Evolutionary conservation across 176 grass and related monocot genomes (phyloP).

Genomic region (Oryza australiensis): DNA sequence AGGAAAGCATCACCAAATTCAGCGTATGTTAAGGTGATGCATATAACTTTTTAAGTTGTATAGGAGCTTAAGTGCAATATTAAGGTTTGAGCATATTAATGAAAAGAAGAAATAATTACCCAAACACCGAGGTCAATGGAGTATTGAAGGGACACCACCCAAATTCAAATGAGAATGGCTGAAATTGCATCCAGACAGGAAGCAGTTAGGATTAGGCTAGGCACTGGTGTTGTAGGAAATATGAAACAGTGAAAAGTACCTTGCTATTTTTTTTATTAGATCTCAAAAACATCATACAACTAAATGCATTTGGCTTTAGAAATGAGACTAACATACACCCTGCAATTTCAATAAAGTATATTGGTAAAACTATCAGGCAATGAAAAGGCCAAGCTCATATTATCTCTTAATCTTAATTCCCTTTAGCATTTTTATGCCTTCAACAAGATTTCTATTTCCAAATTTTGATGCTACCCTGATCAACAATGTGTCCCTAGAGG

Average conservation of each 20-base stretch:
- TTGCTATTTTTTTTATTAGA: background rate
- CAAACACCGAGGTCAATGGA: conserved; percentile 49
- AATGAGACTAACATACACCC: conserved; percentile 4
- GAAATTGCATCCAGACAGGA: conserved; percentile 15
- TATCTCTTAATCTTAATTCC: background rate
- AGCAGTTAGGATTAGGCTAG: background rate
- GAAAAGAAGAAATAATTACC: conserved; percentile 47
- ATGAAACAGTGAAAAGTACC: background rate
- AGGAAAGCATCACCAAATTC: conserved; percentile 5
- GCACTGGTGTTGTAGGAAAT: background rate
- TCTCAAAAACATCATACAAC: background rate
- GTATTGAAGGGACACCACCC: conserved; percentile 40
- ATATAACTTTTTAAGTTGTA: background rate
- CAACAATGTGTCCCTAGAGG: background rate
- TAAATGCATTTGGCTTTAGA: background rate
- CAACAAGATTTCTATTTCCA: background rate
- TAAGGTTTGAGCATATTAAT: background rate
- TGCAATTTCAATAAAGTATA: background rate
- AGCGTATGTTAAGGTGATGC: background rate
- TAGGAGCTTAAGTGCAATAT: background rate
- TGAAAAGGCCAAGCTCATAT: background rate
- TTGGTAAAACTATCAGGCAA: background rate
- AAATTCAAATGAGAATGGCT: conserved; percentile 39
- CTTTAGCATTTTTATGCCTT: background rate
- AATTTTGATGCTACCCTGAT: background rate